A percentile compares a stretch with the other conserved stretches of the same genome.
phyloP scores from a whole-genome alignment of 106 monocot species.

The Chionographis japonica region DNA sequence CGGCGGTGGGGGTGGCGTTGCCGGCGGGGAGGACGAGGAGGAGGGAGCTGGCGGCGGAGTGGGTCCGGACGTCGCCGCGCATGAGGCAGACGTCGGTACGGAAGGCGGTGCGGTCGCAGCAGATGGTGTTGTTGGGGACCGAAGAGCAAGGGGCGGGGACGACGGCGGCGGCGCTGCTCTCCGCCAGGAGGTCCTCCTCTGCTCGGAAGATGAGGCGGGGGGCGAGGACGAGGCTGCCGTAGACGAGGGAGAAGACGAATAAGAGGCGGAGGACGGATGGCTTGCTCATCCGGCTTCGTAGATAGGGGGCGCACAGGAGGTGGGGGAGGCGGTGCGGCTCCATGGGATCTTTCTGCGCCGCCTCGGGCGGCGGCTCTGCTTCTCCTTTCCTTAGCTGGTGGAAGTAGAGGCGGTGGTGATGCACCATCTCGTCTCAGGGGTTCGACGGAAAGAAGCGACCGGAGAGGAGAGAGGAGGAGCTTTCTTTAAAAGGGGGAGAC shows the following conservation, averaged over 20 bases:
- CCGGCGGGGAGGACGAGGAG: constrained; percentile 25
- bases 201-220: not conserved
- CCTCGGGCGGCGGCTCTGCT: too few relatives aligned
- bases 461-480: too few relatives aligned
- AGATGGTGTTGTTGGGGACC: constrained; percentile 31
- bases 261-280: not conserved
- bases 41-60: constrained; percentile 24
- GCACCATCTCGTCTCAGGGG: not conserved
- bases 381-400: not conserved
- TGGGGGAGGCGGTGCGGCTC: not conserved
- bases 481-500: too few relatives aligned
- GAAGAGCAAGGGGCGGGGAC: constrained; percentile 22
- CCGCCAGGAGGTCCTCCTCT: not conserved
- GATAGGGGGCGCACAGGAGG: not conserved
- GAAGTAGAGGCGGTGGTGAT: not conserved
- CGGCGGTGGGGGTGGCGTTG: not conserved
- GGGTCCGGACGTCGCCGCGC: constrained; percentile 37
- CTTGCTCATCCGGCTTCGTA: not conserved
- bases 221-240: not conserved
- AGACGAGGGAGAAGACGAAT: not conserved
- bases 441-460: too few relatives aligned
- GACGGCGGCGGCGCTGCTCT: too few relatives aligned
- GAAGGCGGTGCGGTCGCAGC: constrained; percentile 38
- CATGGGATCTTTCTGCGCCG: not conserved
- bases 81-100: constrained; percentile 56